Evolutionary conservation across 495 filamentous ascomycete species (phyloP).

Genomic region (Evansstolkia leycettana): DNA sequence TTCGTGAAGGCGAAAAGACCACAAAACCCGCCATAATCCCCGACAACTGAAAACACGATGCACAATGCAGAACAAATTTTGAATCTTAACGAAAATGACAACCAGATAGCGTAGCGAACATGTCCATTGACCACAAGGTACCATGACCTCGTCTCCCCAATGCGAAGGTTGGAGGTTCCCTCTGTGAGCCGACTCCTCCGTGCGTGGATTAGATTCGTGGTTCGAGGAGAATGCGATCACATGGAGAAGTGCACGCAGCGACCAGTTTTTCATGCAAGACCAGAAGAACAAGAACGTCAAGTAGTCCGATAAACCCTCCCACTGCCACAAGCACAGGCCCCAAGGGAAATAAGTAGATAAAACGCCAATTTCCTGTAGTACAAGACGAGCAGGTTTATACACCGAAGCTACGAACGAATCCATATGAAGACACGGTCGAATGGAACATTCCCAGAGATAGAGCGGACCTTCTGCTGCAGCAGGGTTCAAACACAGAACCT

Average conservation of each 20-base stretch:
- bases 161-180: no score
- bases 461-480: neutral
- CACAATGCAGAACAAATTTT: neutral
- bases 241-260: no score
- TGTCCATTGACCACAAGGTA: no score
- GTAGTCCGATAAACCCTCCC: neutral
- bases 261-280: no score
- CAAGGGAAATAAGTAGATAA: neutral
- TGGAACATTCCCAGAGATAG: neutral
- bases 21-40: neutral
- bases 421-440: slow-evolving; percentile 1
- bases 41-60: neutral
- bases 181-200: no score
- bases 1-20: neutral
- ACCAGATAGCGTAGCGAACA: no score
- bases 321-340: neutral
- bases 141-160: no score
- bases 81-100: no score
- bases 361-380: neutral
- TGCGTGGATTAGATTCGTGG: no score
- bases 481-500: neutral
- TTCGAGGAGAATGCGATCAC: no score
- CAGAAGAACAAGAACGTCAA: no score
- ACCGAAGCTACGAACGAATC: neutral
- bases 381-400: neutral